These are phyloP conservation scores for Trichosporon sp. DNA, from an alignment of 1,284 basidiomycete genomes.

Conservation along the genomic window DNA sequence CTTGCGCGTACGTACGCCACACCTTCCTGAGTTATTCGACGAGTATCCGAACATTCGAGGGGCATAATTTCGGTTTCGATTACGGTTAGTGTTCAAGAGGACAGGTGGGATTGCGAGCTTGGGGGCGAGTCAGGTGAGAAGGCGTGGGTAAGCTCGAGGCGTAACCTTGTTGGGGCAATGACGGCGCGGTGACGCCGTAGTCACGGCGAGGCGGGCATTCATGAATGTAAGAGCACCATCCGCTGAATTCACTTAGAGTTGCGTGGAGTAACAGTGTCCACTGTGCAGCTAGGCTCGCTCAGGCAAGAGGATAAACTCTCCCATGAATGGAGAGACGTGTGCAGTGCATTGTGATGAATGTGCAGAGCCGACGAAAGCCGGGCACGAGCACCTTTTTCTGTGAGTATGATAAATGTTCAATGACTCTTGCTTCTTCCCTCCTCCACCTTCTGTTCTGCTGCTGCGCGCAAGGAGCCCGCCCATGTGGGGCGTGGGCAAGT, in stretches of 20 bases:
- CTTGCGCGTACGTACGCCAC: background rate
- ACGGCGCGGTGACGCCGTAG: background rate
- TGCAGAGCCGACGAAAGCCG: background rate
- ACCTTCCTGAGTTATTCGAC: background rate
- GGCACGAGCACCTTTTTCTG: background rate
- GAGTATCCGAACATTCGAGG: constrained; percentile 4
- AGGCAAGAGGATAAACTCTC: background rate
- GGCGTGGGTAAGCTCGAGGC: constrained; percentile 2
- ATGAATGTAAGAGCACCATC: background rate
- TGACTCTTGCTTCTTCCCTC: too few relatives aligned
- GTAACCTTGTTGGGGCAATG: background rate
- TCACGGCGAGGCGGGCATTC: background rate
- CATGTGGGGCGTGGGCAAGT: background rate
- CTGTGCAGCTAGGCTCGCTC: background rate
- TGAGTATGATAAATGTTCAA: background rate
- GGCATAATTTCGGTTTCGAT: constrained; percentile 8
- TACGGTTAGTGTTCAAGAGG: constrained; percentile 17
- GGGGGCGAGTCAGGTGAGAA: background rate
- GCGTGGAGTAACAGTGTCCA: constrained; percentile 3
- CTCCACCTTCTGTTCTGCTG: too few relatives aligned
- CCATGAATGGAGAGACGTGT: background rate
- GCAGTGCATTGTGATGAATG: background rate
- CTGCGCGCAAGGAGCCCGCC: background rate
- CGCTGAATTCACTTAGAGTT: background rate
- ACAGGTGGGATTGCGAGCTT: background rate